phyloP scores from a whole-genome alignment of 352 stramenopile species.

The Stramenopiles sp. region DNA sequence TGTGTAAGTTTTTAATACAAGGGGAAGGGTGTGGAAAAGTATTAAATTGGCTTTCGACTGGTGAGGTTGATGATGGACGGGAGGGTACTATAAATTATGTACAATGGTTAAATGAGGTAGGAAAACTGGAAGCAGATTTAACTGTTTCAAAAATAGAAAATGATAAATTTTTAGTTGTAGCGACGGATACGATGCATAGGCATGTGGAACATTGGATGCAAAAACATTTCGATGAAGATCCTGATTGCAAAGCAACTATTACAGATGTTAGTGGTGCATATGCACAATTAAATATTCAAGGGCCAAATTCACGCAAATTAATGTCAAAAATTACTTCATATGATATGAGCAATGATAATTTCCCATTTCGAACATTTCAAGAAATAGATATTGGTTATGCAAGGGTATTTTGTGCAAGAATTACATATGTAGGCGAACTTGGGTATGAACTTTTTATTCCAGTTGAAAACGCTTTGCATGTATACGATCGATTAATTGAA shows the following conservation, averaged over 20 bases:
- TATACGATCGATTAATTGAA: slow-evolving; percentile 31
- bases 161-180: slow-evolving; percentile 29
- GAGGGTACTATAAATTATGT: slow-evolving; percentile 29
- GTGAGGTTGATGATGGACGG: slow-evolving; percentile 27
- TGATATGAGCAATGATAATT: too few species aligned
- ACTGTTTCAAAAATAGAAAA: slow-evolving; percentile 30
- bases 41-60: slow-evolving; percentile 31
- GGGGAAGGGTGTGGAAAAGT: slow-evolving; percentile 27
- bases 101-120: slow-evolving; percentile 29
- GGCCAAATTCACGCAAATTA: neutral
- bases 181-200: slow-evolving; percentile 37
- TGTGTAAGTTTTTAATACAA: slow-evolving; percentile 34
- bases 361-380: too few species aligned
- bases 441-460: slow-evolving; percentile 35
- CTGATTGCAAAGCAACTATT: neutral
- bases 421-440: slow-evolving; percentile 35
- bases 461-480: slow-evolving; percentile 23
- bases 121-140: slow-evolving; percentile 31
- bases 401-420: slow-evolving; percentile 10
- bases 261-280: neutral
- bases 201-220: slow-evolving; percentile 22
- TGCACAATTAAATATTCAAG: neutral
- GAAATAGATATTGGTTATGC: neutral
- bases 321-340: neutral
- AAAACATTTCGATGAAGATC: neutral